Conservation (phyloP, 805 yeast species). For the Lipomyces starkeyi region DNA sequence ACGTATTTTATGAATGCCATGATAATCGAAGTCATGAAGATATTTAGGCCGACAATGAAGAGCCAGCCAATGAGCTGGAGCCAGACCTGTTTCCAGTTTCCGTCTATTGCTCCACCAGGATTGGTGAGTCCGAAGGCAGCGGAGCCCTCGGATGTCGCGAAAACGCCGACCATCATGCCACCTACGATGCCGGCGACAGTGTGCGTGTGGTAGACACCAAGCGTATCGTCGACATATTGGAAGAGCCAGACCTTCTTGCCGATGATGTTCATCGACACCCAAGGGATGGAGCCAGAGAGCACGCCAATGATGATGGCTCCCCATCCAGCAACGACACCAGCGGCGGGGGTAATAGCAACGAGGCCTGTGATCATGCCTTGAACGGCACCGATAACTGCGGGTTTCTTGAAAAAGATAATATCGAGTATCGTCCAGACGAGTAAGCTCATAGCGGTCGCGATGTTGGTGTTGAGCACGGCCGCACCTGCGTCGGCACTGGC, state of each 20-base stretch:
- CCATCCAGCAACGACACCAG: conserved; percentile 73
- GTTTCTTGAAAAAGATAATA: conserved; percentile 66
- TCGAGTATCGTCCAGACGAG: conserved; percentile 93
- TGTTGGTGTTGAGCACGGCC: conserved; percentile 87
- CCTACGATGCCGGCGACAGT: conserved; percentile 5
- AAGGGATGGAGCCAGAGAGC: conserved; percentile 50
- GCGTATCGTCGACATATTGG: conserved; percentile 7
- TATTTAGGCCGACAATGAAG: conserved; percentile 7
- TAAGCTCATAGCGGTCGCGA: conserved; percentile 92
- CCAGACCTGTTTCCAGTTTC: conserved; percentile 13
- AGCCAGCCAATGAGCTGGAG: conserved; percentile 9
- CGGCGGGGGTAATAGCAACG: conserved; percentile 31
- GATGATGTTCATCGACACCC: conserved; percentile 8
- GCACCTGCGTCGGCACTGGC: conserved; percentile 92
- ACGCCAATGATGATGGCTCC: conserved; percentile 81
- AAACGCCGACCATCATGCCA: conserved; percentile 11
- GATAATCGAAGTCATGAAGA: conserved; percentile 7
- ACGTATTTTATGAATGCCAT: conserved; percentile 1
- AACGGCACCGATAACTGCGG: conserved; percentile 54
- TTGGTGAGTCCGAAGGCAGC: conserved; percentile 12
- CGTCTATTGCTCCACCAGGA: conserved; percentile 9
- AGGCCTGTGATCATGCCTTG: conserved; percentile 31
- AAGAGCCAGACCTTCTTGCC: conserved; percentile 5
- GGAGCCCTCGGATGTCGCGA: background rate
- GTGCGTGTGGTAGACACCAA: conserved; percentile 13